These are phyloP conservation scores for Jamesozyma jinghongensis DNA, from an alignment of 805 yeast genomes.

Conservation along the genomic window DNA sequence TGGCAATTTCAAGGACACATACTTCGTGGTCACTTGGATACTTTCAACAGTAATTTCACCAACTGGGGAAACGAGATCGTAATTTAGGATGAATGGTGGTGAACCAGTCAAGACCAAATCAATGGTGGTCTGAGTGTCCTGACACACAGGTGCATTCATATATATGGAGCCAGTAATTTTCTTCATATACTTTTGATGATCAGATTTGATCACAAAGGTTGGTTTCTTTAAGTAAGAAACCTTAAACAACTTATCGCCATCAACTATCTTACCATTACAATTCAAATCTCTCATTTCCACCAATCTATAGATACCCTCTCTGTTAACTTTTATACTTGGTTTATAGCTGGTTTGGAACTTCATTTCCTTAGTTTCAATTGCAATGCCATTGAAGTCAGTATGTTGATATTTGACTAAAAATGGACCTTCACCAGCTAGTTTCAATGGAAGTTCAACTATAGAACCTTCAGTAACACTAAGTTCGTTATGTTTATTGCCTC, in stretches of 20 bases:
- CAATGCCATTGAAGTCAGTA: slow-evolving; percentile 23
- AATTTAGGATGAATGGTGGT: slow-evolving; percentile 61
- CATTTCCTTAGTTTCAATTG: slow-evolving; percentile 17
- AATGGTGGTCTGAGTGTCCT: slow-evolving; percentile 38
- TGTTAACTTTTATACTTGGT: slow-evolving; percentile 31
- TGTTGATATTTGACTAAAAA: slow-evolving; percentile 33
- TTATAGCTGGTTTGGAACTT: slow-evolving; percentile 23
- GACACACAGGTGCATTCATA: slow-evolving; percentile 37
- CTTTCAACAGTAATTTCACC: slow-evolving; percentile 35
- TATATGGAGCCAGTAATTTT: slow-evolving; percentile 21
- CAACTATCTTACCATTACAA: slow-evolving; percentile 42
- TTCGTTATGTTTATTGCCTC: slow-evolving; percentile 31
- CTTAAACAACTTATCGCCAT: slow-evolving; percentile 27
- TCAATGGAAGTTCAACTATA: slow-evolving; percentile 46
- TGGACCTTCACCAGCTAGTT: slow-evolving; percentile 50
- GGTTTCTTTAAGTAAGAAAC: slow-evolving; percentile 42
- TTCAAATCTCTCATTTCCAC: slow-evolving; percentile 39
- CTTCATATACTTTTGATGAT: slow-evolving; percentile 16
- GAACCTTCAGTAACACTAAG: slow-evolving; percentile 55
- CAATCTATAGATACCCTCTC: slow-evolving; percentile 42
- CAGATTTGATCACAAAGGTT: slow-evolving; percentile 34
- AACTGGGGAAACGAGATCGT: slow-evolving; percentile 50
- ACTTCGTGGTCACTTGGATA: slow-evolving; percentile 44
- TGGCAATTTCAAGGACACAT: slow-evolving; percentile 39
- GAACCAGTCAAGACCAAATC: slow-evolving; percentile 48